These are phyloP conservation scores for Botrytis galanthina DNA, from an alignment of 2,329 filamentous ascomycete genomes.

Conservation along the genomic window DNA sequence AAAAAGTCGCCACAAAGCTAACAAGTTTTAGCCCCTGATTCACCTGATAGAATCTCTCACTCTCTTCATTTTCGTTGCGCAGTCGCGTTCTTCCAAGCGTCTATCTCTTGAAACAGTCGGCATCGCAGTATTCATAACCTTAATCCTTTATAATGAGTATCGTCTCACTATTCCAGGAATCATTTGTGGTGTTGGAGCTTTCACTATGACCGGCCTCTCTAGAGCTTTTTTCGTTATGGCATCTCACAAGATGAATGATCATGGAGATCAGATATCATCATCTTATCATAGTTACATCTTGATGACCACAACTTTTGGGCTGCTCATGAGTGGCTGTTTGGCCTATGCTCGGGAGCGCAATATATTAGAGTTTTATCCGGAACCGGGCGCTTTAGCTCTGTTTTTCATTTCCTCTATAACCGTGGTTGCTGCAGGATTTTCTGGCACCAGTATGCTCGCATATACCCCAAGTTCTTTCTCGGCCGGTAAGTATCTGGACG, in stretches of 20 bases:
- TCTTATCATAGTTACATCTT: conserved; percentile 26
- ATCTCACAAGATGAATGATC: not conserved
- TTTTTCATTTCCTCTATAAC: conserved; percentile 10
- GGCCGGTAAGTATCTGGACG: conserved; percentile 19
- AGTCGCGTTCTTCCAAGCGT: not conserved
- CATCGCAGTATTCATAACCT: conserved; percentile 18
- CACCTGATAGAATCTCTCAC: conserved; percentile 30
- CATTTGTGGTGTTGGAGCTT: conserved; percentile 25
- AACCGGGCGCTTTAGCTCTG: not conserved
- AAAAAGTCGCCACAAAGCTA: not conserved
- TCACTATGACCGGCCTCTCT: conserved; percentile 29
- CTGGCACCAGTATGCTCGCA: conserved; percentile 26
- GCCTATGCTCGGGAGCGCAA: conserved; percentile 16
- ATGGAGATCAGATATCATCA: not conserved
- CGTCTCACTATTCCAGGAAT: conserved; percentile 35
- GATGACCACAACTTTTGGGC: conserved; percentile 31
- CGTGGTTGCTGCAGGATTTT: conserved; percentile 24
- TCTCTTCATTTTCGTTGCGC: conserved; percentile 14
- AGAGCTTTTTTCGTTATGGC: conserved; percentile 26
- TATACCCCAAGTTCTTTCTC: conserved; percentile 31
- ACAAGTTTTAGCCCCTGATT: conserved; percentile 28
- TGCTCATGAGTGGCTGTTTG: conserved; percentile 23
- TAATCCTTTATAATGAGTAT: conserved; percentile 33
- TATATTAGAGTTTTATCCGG: not conserved
- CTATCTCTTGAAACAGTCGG: conserved; percentile 27